Conservation (phyloP, 2,329 filamentous ascomycete species). For the Microsporum canis region DNA sequence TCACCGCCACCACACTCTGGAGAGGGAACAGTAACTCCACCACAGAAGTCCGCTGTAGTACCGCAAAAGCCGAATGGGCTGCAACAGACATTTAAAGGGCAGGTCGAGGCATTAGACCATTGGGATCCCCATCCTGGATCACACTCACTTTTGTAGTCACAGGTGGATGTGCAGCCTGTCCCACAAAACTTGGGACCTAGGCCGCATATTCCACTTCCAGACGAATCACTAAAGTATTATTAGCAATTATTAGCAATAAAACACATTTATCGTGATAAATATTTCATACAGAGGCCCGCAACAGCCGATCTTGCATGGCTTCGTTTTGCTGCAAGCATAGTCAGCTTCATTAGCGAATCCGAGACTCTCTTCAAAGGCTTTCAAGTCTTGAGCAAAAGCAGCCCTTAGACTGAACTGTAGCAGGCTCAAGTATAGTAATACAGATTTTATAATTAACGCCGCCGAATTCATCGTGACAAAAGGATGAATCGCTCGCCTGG, state of each 20-base stretch:
- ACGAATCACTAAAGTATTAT: too few species aligned
- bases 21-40: conserved; percentile 10
- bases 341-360: neutral
- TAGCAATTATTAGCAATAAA: too few species aligned
- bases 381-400: neutral
- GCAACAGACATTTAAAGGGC: conserved; percentile 31
- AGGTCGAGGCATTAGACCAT: conserved; percentile 17
- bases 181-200: conserved; percentile 19
- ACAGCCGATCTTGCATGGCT: conserved; percentile 8
- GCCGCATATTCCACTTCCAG: conserved; percentile 11
- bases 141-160: conserved; percentile 21
- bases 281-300: conserved; percentile 6
- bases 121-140: conserved; percentile 22
- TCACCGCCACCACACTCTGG: conserved; percentile 6
- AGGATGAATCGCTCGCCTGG: too few species aligned
- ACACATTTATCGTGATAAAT: neutral
- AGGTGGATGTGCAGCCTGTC: conserved; percentile 18
- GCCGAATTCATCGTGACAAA: too few species aligned
- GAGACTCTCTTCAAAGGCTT: neutral
- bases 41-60: conserved; percentile 22
- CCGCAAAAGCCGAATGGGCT: conserved; percentile 26
- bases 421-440: too few species aligned
- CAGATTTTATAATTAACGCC: too few species aligned
- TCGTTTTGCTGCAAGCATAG: conserved; percentile 3
- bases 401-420: too few species aligned